A percentile compares a stretch with the other conserved stretches of the same genome.
Conservation (phyloP, 2,329 filamentous ascomycete species). For the Xylaria polymorpha region DNA sequence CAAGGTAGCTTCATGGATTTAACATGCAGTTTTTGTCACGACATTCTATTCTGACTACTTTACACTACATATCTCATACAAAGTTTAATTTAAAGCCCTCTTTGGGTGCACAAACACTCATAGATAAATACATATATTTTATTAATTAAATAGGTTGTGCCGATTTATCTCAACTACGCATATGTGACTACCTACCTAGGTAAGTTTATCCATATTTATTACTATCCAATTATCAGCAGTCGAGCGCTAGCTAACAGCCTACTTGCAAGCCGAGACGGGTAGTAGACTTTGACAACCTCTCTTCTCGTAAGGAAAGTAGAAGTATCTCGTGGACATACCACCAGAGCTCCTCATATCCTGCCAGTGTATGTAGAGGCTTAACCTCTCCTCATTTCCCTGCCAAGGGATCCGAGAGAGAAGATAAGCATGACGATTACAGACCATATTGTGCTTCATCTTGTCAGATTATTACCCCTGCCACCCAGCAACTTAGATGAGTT, state of each 20-base stretch:
- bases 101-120: not conserved
- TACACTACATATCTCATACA: not conserved
- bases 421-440: constrained; percentile 2
- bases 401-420: not conserved
- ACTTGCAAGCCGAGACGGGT: not conserved
- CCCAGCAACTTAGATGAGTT: not conserved
- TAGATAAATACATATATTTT: not conserved
- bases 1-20: not conserved
- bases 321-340: not conserved
- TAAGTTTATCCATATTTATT: not conserved
- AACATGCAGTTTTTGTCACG: too few species aligned
- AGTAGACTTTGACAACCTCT: constrained; percentile 14
- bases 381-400: not conserved
- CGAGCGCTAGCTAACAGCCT: not conserved
- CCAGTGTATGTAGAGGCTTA: not conserved
- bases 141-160: not conserved
- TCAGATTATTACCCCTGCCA: not conserved
- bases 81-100: not conserved
- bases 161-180: not conserved
- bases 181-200: too few species aligned
- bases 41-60: not conserved
- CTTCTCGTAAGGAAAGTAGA: constrained; percentile 3
- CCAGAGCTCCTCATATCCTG: not conserved
- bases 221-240: not conserved
- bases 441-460: not conserved